These are phyloP conservation scores for Aspergillus cristatus DNA, from an alignment of 495 filamentous ascomycete species.

Conservation along the genomic window DNA sequence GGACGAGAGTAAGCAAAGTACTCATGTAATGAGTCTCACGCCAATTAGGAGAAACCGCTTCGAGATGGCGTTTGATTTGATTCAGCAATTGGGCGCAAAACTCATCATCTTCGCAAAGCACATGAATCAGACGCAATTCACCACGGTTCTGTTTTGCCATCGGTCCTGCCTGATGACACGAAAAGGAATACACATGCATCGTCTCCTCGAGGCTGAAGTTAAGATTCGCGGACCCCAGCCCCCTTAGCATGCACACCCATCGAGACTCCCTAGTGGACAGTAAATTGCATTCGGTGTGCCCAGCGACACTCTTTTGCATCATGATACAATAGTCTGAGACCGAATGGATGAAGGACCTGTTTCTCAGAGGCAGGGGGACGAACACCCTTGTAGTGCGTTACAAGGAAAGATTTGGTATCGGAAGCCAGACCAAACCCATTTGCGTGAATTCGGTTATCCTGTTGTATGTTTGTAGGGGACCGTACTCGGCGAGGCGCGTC, in stretches of 20 bases:
- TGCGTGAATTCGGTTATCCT: slow-evolving; percentile 15
- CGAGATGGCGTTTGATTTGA: slow-evolving; percentile 19
- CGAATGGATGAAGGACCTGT: slow-evolving; percentile 11
- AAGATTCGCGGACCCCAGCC: slow-evolving; percentile 38
- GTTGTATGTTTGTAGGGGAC: slow-evolving; percentile 5
- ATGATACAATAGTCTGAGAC: slow-evolving; percentile 12
- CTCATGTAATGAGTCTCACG: slow-evolving; percentile 32
- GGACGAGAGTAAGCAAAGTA: slow-evolving; percentile 23
- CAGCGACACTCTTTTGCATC: slow-evolving; percentile 12
- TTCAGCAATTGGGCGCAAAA: slow-evolving; percentile 17
- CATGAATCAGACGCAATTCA: slow-evolving; percentile 14
- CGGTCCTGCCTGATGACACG: slow-evolving; percentile 40
- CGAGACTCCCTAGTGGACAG: slow-evolving; percentile 35
- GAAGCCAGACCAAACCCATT: slow-evolving; percentile 26
- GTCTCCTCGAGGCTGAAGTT: slow-evolving; percentile 39
- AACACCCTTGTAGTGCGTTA: slow-evolving; percentile 29
- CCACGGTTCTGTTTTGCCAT: neutral
- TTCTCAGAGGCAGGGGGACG: slow-evolving; percentile 14
- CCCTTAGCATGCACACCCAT: slow-evolving; percentile 42
- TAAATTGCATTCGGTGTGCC: slow-evolving; percentile 22
- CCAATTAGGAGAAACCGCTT: slow-evolving; percentile 38
- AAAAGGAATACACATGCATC: slow-evolving; percentile 21
- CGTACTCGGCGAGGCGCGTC: slow-evolving; percentile 15
- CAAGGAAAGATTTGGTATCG: slow-evolving; percentile 29
- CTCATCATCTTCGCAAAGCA: slow-evolving; percentile 14